These are phyloP conservation scores for Cryptococcus hybrid DNA, from an alignment of 1,284 basidiomycete genomes.

Conservation along the genomic window DNA sequence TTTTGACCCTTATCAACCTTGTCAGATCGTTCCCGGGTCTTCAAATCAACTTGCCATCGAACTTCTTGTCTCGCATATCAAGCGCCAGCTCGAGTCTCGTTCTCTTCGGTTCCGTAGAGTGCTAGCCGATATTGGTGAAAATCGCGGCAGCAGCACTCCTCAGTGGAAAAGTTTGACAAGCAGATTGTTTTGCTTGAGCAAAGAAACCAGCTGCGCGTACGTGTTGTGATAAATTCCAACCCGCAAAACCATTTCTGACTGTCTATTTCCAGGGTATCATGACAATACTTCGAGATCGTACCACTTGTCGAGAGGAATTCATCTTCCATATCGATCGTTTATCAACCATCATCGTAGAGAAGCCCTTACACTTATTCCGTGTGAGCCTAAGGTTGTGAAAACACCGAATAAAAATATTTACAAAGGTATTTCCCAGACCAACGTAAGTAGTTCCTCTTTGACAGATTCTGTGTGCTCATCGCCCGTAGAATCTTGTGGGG, in stretches of 20 bases:
- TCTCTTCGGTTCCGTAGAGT: constrained; percentile 69
- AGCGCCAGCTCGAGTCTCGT: constrained; percentile 76
- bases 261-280: constrained; percentile 67
- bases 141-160: constrained; percentile 5
- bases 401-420: constrained; percentile 66
- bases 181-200: constrained; percentile 64
- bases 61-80: constrained; percentile 86
- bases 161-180: constrained; percentile 5
- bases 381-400: constrained; percentile 60
- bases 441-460: constrained; percentile 50
- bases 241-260: no score
- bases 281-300: constrained; percentile 74
- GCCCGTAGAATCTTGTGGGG: constrained; percentile 35
- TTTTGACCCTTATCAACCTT: background rate
- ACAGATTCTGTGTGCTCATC: constrained; percentile 65
- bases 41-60: constrained; percentile 84
- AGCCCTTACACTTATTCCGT: constrained; percentile 78
- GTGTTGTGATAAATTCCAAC: constrained; percentile 8
- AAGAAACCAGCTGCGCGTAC: constrained; percentile 75
- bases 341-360: constrained; percentile 79
- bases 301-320: constrained; percentile 76
- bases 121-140: constrained; percentile 51
- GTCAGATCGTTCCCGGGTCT: constrained; percentile 83
- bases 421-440: constrained; percentile 63
- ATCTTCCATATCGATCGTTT: constrained; percentile 64